A percentile compares a stretch with the other conserved stretches of the same genome.
Conservation (phyloP, 495 filamentous ascomycete species). For the Trichodelitschia bisporula region DNA sequence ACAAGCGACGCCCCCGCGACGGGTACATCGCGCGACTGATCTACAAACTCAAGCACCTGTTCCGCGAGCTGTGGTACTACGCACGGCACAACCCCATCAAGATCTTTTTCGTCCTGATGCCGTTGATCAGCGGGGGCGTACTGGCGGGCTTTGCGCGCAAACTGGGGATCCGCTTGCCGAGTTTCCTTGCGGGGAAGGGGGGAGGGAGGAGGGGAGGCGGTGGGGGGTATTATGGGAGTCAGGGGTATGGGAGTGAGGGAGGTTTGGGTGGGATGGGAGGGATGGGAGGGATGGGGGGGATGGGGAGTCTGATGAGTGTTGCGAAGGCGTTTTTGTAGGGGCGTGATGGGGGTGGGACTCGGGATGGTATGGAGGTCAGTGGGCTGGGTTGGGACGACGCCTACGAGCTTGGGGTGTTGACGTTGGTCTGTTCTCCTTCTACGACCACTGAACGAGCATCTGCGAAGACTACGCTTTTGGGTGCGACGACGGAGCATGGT, state of each 20-base stretch:
- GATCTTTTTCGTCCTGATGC: slow-evolving; percentile 54
- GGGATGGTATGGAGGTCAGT: too few relatives aligned
- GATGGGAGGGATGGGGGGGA: too few relatives aligned
- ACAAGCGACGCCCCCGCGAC: slow-evolving; percentile 45
- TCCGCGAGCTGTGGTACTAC: slow-evolving; percentile 53
- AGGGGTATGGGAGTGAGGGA: slow-evolving; percentile 14
- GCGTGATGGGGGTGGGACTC: too few relatives aligned
- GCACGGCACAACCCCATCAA: slow-evolving; percentile 57
- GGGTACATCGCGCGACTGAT: slow-evolving; percentile 49
- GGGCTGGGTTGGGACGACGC: too few relatives aligned
- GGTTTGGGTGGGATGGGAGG: too few relatives aligned
- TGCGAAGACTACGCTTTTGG: too few relatives aligned
- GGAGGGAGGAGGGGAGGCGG: slow-evolving; percentile 23
- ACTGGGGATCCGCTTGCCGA: slow-evolving; percentile 53
- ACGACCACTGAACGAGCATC: too few relatives aligned
- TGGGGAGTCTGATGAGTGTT: too few relatives aligned
- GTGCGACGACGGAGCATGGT: too few relatives aligned
- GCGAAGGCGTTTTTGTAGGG: too few relatives aligned
- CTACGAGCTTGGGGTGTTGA: too few relatives aligned
- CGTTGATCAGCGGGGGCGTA: slow-evolving; percentile 58
- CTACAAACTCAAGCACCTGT: slow-evolving; percentile 40
- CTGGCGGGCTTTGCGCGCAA: slow-evolving; percentile 43
- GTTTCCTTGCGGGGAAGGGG: slow-evolving; percentile 24
- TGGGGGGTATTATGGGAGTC: slow-evolving; percentile 11
- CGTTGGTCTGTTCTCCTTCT: too few relatives aligned